Evolutionary conservation across 179 eudicot genomes (phyloP).

Genomic region (Amaranthus tricolor): DNA sequence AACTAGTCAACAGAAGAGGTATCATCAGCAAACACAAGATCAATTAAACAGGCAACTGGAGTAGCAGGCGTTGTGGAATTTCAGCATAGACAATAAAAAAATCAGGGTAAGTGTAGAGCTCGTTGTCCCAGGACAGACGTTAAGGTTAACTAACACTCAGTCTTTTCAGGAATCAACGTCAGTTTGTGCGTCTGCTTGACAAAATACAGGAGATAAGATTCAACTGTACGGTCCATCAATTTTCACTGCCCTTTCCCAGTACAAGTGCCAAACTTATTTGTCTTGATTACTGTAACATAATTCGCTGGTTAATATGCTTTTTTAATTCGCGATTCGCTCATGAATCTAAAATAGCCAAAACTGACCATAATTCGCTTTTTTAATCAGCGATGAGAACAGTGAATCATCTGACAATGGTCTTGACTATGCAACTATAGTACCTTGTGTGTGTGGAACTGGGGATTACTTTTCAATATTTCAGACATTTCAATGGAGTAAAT

Average conservation of each 20-base stretch:
- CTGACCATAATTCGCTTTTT: too few relatives aligned
- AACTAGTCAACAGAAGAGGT: conserved; percentile 41
- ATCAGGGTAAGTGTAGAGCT: not conserved
- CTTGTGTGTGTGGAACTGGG: not conserved
- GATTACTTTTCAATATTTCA: too few relatives aligned
- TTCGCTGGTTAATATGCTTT: too few relatives aligned
- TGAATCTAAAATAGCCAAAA: too few relatives aligned
- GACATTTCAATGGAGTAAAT: not conserved
- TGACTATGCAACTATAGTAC: not conserved
- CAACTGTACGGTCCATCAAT: not conserved
- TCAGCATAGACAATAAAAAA: not conserved
- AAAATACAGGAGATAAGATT: not conserved
- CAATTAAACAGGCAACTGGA: not conserved
- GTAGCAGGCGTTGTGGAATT: not conserved
- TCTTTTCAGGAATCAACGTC: not conserved
- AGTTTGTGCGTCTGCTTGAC: not conserved
- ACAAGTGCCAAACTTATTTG: not conserved
- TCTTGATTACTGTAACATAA: too few relatives aligned
- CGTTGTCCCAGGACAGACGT: not conserved
- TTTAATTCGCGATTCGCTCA: too few relatives aligned
- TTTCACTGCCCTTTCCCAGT: not conserved
- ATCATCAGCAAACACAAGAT: conserved; percentile 2
- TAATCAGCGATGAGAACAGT: too few relatives aligned
- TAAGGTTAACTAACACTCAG: not conserved
- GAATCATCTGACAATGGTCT: too few relatives aligned